phyloP scores from a whole-genome alignment of 2,329 filamentous ascomycete species.

The Huntiella bhutanensis region DNA sequence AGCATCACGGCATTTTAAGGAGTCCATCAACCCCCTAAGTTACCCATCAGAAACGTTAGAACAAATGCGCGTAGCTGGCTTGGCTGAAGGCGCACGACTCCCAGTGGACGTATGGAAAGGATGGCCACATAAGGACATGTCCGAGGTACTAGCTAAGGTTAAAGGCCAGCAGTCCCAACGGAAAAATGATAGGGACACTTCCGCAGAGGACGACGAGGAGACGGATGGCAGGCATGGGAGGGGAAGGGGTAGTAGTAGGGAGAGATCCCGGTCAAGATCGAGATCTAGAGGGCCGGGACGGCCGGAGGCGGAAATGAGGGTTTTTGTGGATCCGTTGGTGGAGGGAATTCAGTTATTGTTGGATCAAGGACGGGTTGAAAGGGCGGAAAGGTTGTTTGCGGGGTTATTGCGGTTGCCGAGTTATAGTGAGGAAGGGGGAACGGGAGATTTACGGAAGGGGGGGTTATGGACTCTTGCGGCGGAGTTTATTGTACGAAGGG shows the following conservation, averaged over 20 bases:
- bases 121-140: conserved; percentile 26
- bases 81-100: conserved; percentile 23
- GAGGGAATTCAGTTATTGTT: conserved; percentile 7
- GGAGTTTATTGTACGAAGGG: conserved; percentile 53
- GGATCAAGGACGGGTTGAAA: conserved; percentile 5
- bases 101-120: conserved; percentile 21
- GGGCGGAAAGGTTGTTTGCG: conserved; percentile 7
- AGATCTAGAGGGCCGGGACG: background rate
- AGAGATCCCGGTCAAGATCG: background rate
- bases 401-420: conserved; percentile 7
- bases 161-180: background rate
- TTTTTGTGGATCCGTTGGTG: conserved; percentile 6
- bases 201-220: background rate
- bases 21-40: conserved; percentile 30
- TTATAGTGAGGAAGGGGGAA: conserved; percentile 12
- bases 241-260: background rate
- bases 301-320: conserved; percentile 6
- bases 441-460: conserved; percentile 44
- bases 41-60: conserved; percentile 27
- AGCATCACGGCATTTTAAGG: conserved; percentile 3
- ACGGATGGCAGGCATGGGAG: background rate
- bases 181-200: background rate
- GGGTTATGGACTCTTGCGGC: conserved; percentile 69
- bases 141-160: too few relatives aligned
- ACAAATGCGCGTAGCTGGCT: conserved; percentile 30